A percentile compares a stretch with the other conserved stretches of the same genome.
phyloP scores from a whole-genome alignment of 202 grass and related monocot species.

The Zizania palustris region DNA sequence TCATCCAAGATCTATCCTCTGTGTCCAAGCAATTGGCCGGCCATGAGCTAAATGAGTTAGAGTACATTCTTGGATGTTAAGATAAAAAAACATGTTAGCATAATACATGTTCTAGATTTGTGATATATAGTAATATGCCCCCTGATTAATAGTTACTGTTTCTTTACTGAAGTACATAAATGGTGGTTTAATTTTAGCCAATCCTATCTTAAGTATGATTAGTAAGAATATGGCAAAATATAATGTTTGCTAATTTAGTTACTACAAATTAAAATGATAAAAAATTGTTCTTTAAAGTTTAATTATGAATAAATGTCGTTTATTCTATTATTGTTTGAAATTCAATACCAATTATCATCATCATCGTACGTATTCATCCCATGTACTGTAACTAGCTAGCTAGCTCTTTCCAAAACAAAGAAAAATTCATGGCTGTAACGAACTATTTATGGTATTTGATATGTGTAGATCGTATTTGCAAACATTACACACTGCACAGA shows the following conservation, averaged over 20 bases:
- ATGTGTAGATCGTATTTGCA: neutral
- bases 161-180: neutral
- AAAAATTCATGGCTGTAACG: neutral
- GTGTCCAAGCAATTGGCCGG: neutral
- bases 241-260: neutral
- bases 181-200: neutral
- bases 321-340: neutral
- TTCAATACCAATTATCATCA: neutral
- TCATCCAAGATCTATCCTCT: conserved; percentile 28
- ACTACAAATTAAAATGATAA: neutral
- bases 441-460: neutral
- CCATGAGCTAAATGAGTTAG: too few relatives aligned
- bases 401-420: neutral
- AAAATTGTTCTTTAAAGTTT: neutral
- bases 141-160: neutral
- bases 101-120: neutral
- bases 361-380: neutral
- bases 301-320: neutral
- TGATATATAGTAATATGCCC: neutral
- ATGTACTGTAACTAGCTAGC: too few relatives aligned
- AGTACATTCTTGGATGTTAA: too few relatives aligned
- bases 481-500: neutral
- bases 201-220: neutral
- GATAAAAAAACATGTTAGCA: neutral
- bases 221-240: neutral